These are phyloP conservation scores for Helianthus tuberosus DNA, from an alignment of 129 eudicot genomes.

Conservation along the genomic window DNA sequence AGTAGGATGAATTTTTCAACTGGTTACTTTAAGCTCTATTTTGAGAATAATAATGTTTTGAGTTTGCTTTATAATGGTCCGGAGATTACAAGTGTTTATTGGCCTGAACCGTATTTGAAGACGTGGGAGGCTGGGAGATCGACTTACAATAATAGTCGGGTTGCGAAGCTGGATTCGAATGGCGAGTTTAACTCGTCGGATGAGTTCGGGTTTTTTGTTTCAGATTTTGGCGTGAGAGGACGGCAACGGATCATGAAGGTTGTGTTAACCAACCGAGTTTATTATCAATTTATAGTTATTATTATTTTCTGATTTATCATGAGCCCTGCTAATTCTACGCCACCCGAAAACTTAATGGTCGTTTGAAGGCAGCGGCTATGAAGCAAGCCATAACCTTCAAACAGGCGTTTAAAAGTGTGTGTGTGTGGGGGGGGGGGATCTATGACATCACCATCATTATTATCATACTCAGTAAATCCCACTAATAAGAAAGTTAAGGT, in stretches of 20 bases:
- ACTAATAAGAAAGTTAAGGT: too few relatives aligned
- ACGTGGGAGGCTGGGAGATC: constrained; percentile 40
- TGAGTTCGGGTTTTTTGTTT: constrained; percentile 21
- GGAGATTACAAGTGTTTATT: constrained; percentile 46
- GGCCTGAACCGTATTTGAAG: constrained; percentile 41
- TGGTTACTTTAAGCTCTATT: constrained; percentile 44
- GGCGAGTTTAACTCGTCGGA: constrained; percentile 51
- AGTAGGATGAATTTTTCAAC: constrained; percentile 36
- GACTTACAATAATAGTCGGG: constrained; percentile 36
- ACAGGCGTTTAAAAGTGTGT: too few relatives aligned
- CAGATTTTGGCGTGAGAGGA: constrained; percentile 37
- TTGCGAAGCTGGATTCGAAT: constrained; percentile 26
- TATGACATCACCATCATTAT: too few relatives aligned
- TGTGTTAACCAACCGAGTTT: too few relatives aligned
- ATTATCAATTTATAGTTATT: too few relatives aligned
- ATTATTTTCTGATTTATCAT: too few relatives aligned
- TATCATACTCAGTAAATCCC: too few relatives aligned
- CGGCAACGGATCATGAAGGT: constrained; percentile 35
- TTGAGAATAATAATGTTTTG: constrained; percentile 48
- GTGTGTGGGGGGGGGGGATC: too few relatives aligned
- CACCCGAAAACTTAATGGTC: too few relatives aligned
- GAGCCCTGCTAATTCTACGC: too few relatives aligned
- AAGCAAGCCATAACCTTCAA: too few relatives aligned
- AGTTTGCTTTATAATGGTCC: constrained; percentile 44
- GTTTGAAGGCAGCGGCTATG: too few relatives aligned